Base-by-base conservation (phyloP, 1,284 basidiomycete species). In the Afroboletus lepidellus region DNA sequence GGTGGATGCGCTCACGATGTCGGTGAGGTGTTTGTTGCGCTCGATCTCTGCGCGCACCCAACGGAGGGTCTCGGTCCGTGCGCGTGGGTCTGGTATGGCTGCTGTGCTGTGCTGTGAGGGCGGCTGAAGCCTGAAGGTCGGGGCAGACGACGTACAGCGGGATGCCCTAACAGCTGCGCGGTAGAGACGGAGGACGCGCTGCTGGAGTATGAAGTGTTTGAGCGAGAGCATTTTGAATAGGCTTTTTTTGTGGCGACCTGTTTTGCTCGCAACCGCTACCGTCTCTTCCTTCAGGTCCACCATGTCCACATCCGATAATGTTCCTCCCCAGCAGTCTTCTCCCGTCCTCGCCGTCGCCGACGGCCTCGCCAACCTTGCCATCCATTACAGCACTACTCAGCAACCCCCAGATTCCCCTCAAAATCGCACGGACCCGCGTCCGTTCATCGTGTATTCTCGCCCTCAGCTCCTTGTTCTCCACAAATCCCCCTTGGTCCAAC, bases 1-100 rank as follows among this genome's bases (percentile, higher is more conserved):
- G 48, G 21, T 37, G 27, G 43, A 43, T 41, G 50, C 2, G 56
- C 70, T 53, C 59, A 90, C 89, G 57, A 74, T 65, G 64, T 90
- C 83, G 9, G 73, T 67, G 29, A 87, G 62, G 62, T 81, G 63
- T 50, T 69, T 76, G 60, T 82, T 84, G 52, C 81, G 73, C 61
- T 89, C 84, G 57, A 91, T 81, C 68, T 90, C 88, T 44, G 69
- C 61, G 23, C 89, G 81, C 64, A 91, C 79, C 87, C 88, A 91
- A 20, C 64, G 63, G 9, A 88, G 69, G 0, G 87, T 88, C 61
- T 90, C 87, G 56, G 70, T 68, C 49, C 88, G 77, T 29, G 84
- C 74, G 46, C 62, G 60, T 46, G 73, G 74, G 69, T 90, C 79
- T 37, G 80, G 79, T 51, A 90, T 85, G 33, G 68, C 88, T 90